Base-by-base conservation (phyloP, 768 basidiomycete genomes). In the Leccinum barrowsii region DNA sequence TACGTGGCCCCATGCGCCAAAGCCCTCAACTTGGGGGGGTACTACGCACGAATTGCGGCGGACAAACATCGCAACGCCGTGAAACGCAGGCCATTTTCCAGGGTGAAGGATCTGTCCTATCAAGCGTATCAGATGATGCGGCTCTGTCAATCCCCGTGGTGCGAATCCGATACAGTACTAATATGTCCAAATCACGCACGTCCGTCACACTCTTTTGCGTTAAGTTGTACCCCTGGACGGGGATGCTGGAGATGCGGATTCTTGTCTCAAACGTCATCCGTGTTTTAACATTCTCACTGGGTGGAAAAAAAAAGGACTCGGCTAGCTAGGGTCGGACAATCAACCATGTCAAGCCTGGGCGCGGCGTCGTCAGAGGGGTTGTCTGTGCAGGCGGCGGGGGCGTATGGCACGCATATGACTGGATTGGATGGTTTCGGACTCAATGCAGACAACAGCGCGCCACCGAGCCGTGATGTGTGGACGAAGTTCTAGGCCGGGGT, bases 41-140 rank as follows among this genome's bases (percentile, higher is more conserved):
- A 32, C 11, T 24, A 32, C 21, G 26, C 30, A 51, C 10, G 40
- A n/a, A 30, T 24, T 17, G 30, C 32, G 30, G 54, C 24, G 47
- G 66, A 67, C 47, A 53, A 62, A 37, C 37, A 22, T 22, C 30
- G 50, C 30, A 62, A 56, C 54, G 56, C 65, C 65, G 65, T 68
- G 65, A 67, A 67, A 68, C 65, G 60, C 19, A 42, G 59, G 22
- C 47, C 30, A 17, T 59, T 52, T 51, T 58, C 40, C 30, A 55
- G 59, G 56, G 54, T 53, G 55, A 24, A 28, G 42, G 47, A 32
- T 52, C 52, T 26, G 63, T 56, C 64, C 66, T 69, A 67, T 68
- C 67, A 67, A 52, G 56, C 67, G 67, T 67, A 66, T 67, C 67
- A 69, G 67, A 68, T 44, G 42, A 44, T 67, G 5, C 34, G 65